A percentile compares a stretch with the other conserved stretches of the same genome.
These are phyloP conservation scores for Citrus glauca DNA, from an alignment of 345 rosid genomes.

Conservation along the genomic window DNA sequence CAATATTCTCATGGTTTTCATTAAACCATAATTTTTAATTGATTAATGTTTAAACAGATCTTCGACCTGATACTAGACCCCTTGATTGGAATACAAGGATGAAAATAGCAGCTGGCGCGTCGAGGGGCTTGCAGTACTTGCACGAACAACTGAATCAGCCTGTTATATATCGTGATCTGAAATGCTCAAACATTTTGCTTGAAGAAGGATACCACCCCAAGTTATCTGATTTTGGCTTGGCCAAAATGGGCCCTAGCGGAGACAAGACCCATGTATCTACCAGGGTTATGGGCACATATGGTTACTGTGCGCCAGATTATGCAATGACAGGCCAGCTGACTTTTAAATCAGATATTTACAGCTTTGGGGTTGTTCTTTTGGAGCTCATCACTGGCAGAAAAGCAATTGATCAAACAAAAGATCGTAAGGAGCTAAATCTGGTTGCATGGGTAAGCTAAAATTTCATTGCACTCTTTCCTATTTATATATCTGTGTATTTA, in stretches of 20 bases:
- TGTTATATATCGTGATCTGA: slow-evolving; percentile 84
- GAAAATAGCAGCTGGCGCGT: slow-evolving; percentile 92
- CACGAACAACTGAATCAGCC: slow-evolving; percentile 76
- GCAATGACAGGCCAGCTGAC: slow-evolving; percentile 96
- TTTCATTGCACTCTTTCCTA: background rate
- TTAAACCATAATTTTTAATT: background rate
- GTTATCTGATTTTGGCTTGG: slow-evolving; percentile 91
- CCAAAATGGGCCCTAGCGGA: slow-evolving; percentile 91
- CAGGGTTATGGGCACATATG: slow-evolving; percentile 94
- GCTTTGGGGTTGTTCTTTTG: slow-evolving; percentile 88
- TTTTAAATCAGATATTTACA: slow-evolving; percentile 83
- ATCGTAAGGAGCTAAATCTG: slow-evolving; percentile 53
- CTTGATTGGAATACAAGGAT: slow-evolving; percentile 87
- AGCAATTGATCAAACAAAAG: slow-evolving; percentile 64
- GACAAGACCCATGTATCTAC: slow-evolving; percentile 92
- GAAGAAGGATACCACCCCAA: slow-evolving; percentile 71
- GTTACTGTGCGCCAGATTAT: slow-evolving; percentile 94
- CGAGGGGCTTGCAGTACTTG: slow-evolving; percentile 76
- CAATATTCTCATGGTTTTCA: background rate
- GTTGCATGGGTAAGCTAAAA: slow-evolving; percentile 79
- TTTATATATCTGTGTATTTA: background rate
- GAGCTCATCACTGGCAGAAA: slow-evolving; percentile 90
- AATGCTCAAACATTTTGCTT: slow-evolving; percentile 85
- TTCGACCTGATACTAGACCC: slow-evolving; percentile 37
- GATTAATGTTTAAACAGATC: slow-evolving; percentile 32